Conservation (phyloP, 768 basidiomycete genomes). For the Pleurotus cornucopiae region DNA sequence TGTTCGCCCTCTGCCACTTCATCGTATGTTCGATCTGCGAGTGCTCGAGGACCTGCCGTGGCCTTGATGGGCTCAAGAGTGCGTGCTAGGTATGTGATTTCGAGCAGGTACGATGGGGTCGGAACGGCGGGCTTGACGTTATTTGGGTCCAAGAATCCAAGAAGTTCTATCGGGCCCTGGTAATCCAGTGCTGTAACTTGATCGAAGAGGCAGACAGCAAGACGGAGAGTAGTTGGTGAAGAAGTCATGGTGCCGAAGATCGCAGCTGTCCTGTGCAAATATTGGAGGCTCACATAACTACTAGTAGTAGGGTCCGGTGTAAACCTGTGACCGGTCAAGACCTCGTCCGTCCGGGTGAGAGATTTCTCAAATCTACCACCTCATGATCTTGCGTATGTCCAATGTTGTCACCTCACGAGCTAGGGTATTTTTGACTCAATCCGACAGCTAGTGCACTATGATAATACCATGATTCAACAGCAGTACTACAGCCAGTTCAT, state of each 20-base stretch:
- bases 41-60: slow-evolving; percentile 11
- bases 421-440: too few species aligned
- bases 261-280: too few species aligned
- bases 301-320: too few species aligned
- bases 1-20: background rate
- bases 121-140: background rate
- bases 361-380: too few species aligned
- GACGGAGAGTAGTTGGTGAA: background rate
- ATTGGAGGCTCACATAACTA: too few species aligned
- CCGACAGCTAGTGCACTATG: too few species aligned
- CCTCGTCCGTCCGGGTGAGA: too few species aligned
- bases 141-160: slow-evolving; percentile 7
- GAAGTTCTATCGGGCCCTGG: slow-evolving; percentile 19
- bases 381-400: too few species aligned
- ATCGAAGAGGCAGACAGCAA: slow-evolving; percentile 21
- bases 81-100: slow-evolving; percentile 16
- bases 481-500: too few species aligned
- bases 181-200: slow-evolving; percentile 19
- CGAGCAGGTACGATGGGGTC: background rate
- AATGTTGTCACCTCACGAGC: too few species aligned
- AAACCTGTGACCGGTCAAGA: too few species aligned
- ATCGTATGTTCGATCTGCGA: background rate
- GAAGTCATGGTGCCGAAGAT: background rate
- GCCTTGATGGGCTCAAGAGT: slow-evolving; percentile 15
- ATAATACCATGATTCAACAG: too few species aligned